Base-by-base conservation (phyloP, 2,329 filamentous ascomycete species). In the Apiospora hydei region DNA sequence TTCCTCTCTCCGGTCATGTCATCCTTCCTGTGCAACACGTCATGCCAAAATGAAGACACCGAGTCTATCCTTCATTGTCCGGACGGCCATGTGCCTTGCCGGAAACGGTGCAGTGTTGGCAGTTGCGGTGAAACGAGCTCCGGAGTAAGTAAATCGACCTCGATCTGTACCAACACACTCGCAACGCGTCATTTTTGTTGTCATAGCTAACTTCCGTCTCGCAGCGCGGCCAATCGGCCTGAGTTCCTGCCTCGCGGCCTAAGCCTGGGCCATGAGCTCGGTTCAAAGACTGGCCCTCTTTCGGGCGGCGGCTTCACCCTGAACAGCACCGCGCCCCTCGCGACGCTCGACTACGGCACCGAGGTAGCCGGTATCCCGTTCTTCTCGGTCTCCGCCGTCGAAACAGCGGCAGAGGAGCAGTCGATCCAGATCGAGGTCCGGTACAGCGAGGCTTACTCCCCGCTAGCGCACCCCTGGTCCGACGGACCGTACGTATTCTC, bases 371-470 rank as follows among this genome's bases (percentile, higher is more conserved):
- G 81, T 1, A 78, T 78, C 67, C 80, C 82, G 4, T 77, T 80
- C 61, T 79, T 83, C 68, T 76, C 79, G 1, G 76, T 83, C 3
- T 64, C 71, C 16, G 67, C 72, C 10, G 44, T 81, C n/a, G 73
- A 71, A 24, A 34, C 57, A 0, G 57, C 10, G 7, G 34, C 34
- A 8, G 34, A 38, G 5, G 6, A 41, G 18, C 74, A 73, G 10
- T 72, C 74, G 11, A 77, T 77, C 0, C 81, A 83, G 73, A 76
- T 83, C 47, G 81, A 83, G 71, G 73, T 81, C 30, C 82, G 81
- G 69, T 83, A 83, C 70, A 75, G 78, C 0, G 82, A 83, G 73
- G 75, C 78, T 24, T 82, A 78, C 30, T 70, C 73, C 34, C 79
- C 77, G 0, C 73, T 83, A 6, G 67, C 76, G 1, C 68, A 77